phyloP scores from a whole-genome alignment of 345 rosid genomes.

The Dipteronia dyeriana region DNA sequence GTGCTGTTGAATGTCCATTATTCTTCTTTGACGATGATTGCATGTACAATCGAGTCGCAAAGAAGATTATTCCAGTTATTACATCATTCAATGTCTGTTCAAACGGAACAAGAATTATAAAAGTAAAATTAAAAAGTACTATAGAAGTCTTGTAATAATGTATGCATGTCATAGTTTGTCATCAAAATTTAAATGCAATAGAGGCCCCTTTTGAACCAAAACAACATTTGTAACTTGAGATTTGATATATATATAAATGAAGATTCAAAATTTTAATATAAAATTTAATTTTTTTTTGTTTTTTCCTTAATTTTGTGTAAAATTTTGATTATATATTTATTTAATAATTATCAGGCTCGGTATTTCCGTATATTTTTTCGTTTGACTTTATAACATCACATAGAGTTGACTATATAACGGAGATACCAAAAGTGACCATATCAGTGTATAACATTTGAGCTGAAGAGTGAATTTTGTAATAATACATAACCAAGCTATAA shows the following conservation, averaged over 20 bases:
- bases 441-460: no score
- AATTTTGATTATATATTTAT: no score
- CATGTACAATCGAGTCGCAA: slow-evolving; percentile 51
- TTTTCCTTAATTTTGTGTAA: no score
- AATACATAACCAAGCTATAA: no score
- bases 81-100: slow-evolving; percentile 57
- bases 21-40: slow-evolving; percentile 18
- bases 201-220: not conserved
- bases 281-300: no score
- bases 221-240: slow-evolving; percentile 2
- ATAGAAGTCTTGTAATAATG: not conserved
- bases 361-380: no score
- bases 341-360: no score
- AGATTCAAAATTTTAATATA: not conserved
- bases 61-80: slow-evolving; percentile 47
- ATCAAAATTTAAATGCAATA: not conserved
- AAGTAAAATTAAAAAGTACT: not conserved
- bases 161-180: not conserved
- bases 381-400: no score
- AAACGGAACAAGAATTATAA: not conserved
- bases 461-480: no score
- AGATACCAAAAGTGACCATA: no score
- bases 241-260: not conserved
- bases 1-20: slow-evolving; percentile 35
- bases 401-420: no score